Base-by-base conservation (phyloP, 306 rosid species). In the Casuarina cunninghamiana region DNA sequence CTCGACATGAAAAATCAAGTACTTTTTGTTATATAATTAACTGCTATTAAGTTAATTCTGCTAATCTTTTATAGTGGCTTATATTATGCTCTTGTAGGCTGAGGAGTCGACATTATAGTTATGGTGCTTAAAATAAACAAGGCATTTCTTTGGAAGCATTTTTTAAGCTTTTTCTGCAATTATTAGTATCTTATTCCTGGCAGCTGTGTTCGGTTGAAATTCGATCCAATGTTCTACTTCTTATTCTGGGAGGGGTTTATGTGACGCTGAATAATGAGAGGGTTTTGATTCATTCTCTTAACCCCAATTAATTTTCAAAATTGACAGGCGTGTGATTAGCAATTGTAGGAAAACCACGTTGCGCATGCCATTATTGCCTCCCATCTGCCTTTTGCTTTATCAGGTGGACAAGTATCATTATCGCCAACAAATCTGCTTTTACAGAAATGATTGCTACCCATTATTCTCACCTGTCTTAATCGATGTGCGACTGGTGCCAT, bases 41-140 rank as follows among this genome's bases (percentile, higher is more conserved):
- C 53, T 60, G 61, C 41, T 68, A 50, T 3, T 4, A 61, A 73
- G 74, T 53, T 41, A 72, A 54, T 74, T 69, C 48, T 39, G 75
- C 60, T 8, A 39, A 74, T 68, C 17, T 2, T 72, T 67, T 41
- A 53, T 35, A 6, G 51, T 61, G 41, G 15, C 16, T 4, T 13
- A 8, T 7, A 37, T 42, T 42, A 42, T n/a, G 0, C 71, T 41
- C 50, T 42, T 42, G 16, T 66, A 17, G n/a, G 12, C 19, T 42
- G 71, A 41, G 6, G 71, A 42, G 37, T 8, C 42, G 49, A 41
- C 17, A 67, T 6, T 41, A n/a, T 42, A 46, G 10, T 41, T 63
- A 1, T 35, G 39, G 12, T 61, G 26, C 19, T 11, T 61, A 37
- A 2, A 1, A 35, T 11, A 17, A 19, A 19, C 12, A 8, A 19